Evolutionary conservation across 2,329 filamentous ascomycete species (phyloP), one percentile per base, ranked within the genome.

Genomic region (Xenoacremonium recifei): DNA sequence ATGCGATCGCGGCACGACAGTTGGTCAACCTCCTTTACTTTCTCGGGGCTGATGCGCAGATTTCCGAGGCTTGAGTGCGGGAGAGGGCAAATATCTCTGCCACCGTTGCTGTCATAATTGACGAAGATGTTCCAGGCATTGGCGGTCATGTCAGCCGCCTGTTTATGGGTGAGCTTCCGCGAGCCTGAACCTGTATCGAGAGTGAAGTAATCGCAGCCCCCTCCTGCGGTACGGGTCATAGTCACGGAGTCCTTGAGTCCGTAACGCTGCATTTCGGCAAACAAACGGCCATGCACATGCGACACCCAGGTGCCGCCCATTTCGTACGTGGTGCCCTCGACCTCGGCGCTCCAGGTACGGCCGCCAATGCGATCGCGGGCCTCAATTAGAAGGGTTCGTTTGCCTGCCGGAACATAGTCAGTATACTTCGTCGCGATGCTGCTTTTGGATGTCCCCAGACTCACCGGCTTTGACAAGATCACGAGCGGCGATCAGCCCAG

Each of bases 231-330:
- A 21, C 46, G 45, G 5, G 45, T 47, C 11, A 46, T 48, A 34
- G 46, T 48, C 15, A 48, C 5, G 11, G 45, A 42, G 5, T 39
- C 19, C 16, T 59, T 52, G 58, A 73, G 66, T 4, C 61, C 51
- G 44, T 73, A 73, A 20, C 68, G 53, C 3, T 60, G 57, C n/a
- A 72, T 63, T 43, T 74, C 70, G 3, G 64, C 50, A 55, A 63
- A 69, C n/a, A 69, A 55, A 42, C 67, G 63, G 5, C 66, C 55
- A 50, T 65, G 63, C 27, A 51, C 50, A 57, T 65, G 66, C 11
- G 63, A 63, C 3, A 71, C 58, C 66, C 66, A 72, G 1, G 67
- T 69, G 0, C 69, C 69, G 1, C 69, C 68, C 65, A 71, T 66
- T 39, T 71, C 68, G 36, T 61, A 69, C 0, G 58, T 50, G 11